These are phyloP conservation scores for Rheum nobile DNA, from an alignment of 148 eudicot genomes.

Conservation along the genomic window DNA sequence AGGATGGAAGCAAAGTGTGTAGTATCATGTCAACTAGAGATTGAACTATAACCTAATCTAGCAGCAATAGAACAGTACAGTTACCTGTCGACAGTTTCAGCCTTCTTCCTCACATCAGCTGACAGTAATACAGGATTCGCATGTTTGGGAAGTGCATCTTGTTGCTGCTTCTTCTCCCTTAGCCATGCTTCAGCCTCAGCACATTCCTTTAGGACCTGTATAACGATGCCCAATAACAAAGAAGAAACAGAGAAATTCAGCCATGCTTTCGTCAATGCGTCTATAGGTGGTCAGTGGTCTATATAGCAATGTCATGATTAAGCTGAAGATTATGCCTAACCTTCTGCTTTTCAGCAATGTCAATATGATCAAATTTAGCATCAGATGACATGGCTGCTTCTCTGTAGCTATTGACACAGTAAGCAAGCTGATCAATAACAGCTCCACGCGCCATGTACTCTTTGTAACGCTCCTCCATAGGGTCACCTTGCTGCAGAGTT, in stretches of 20 bases:
- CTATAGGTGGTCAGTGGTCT: not conserved
- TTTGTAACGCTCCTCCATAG: slow-evolving; percentile 78
- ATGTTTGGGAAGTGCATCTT: slow-evolving; percentile 69
- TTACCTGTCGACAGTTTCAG: slow-evolving; percentile 81
- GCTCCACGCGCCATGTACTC: slow-evolving; percentile 59
- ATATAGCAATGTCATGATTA: not conserved
- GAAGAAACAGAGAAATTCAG: not conserved
- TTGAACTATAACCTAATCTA: not conserved
- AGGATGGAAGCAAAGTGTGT: not conserved
- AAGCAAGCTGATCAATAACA: slow-evolving; percentile 39
- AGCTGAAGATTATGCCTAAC: slow-evolving; percentile 16
- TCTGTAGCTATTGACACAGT: slow-evolving; percentile 56
- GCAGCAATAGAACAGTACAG: not conserved
- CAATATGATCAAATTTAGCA: slow-evolving; percentile 86
- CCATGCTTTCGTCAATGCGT: not conserved
- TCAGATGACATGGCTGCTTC: slow-evolving; percentile 64
- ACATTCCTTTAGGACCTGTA: slow-evolving; percentile 62
- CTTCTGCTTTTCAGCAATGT: slow-evolving; percentile 71
- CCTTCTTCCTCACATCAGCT: slow-evolving; percentile 68
- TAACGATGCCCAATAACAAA: not conserved
- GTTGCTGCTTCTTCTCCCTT: slow-evolving; percentile 77
- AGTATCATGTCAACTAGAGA: not conserved
- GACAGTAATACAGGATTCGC: slow-evolving; percentile 50
- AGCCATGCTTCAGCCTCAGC: slow-evolving; percentile 77
- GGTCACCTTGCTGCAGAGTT: slow-evolving; percentile 65